phyloP scores from a whole-genome alignment of 192 early-diverging fungal species.

The Podila horticola region DNA sequence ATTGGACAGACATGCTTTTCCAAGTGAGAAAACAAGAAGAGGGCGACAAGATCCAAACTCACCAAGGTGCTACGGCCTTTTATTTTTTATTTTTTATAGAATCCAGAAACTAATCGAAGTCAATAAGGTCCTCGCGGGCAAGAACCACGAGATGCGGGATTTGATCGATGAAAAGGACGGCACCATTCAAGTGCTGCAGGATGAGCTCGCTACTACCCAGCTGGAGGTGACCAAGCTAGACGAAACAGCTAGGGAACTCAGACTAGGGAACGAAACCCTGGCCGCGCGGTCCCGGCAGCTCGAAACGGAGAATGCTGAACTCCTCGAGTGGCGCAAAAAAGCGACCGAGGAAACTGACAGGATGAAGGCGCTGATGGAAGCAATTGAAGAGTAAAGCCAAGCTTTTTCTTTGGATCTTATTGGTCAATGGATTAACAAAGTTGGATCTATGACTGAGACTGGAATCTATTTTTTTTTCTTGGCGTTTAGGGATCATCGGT shows the following conservation, averaged over 20 bases:
- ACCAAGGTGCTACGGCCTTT: no score
- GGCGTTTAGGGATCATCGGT: not conserved
- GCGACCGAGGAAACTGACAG: conserved; percentile 88
- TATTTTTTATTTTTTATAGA: conserved; percentile 20
- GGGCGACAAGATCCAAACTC: not conserved
- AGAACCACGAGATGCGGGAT: conserved; percentile 52
- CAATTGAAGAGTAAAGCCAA: not conserved
- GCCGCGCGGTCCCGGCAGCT: not conserved
- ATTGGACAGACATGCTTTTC: conserved; percentile 3
- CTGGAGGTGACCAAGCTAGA: conserved; percentile 87
- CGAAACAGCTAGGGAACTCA: conserved; percentile 70
- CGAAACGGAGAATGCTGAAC: conserved; percentile 6
- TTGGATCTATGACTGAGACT: not conserved
- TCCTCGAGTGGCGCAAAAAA: conserved; percentile 91
- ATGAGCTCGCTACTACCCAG: conserved; percentile 90
- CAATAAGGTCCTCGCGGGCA: conserved; percentile 26
- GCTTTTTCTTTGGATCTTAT: not conserved
- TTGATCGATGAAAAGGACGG: conserved; percentile 87
- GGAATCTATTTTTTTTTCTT: not conserved
- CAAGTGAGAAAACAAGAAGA: not conserved
- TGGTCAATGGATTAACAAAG: not conserved
- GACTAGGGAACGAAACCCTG: conserved; percentile 85
- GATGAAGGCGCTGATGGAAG: conserved; percentile 87
- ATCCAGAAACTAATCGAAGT: conserved; percentile 45
- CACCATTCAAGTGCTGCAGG: conserved; percentile 90